phyloP scores from a whole-genome alignment of 164 flowering plant species.

The Magnolia sinica region DNA sequence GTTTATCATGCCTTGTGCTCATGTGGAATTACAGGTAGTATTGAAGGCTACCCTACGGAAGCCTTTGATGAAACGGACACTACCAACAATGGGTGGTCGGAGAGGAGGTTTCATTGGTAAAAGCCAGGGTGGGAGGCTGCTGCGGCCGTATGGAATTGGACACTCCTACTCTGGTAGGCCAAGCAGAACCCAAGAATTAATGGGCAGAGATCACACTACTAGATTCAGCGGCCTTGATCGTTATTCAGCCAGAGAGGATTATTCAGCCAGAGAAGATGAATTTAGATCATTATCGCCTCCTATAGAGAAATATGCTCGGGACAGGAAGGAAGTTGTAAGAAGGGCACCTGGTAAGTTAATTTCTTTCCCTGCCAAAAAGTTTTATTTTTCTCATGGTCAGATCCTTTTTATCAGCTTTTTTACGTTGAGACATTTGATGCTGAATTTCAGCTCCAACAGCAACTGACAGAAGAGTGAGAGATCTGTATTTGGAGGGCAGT shows the following conservation, averaged over 20 bases:
- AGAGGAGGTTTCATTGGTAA: slow-evolving; percentile 16
- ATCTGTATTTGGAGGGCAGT: slow-evolving; percentile 18
- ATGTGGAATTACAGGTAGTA: slow-evolving; percentile 13
- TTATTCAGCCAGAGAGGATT: slow-evolving; percentile 17
- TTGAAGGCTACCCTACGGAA: slow-evolving; percentile 28
- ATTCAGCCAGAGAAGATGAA: slow-evolving; percentile 16
- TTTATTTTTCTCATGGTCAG: not conserved
- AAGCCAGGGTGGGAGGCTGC: slow-evolving; percentile 10
- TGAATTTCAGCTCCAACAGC: slow-evolving; percentile 15
- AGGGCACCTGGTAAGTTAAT: slow-evolving; percentile 21
- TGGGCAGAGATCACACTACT: slow-evolving; percentile 11
- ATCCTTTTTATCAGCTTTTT: not conserved
- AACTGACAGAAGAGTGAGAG: slow-evolving; percentile 19
- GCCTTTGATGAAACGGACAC: slow-evolving; percentile 22
- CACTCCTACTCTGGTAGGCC: slow-evolving; percentile 15
- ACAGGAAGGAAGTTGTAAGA: slow-evolving; percentile 14
- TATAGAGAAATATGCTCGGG: slow-evolving; percentile 13
- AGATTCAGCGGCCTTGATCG: slow-evolving; percentile 9
- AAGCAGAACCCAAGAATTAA: slow-evolving; percentile 11
- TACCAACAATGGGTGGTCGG: slow-evolving; percentile 20
- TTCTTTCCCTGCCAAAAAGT: not conserved
- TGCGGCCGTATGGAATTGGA: slow-evolving; percentile 8
- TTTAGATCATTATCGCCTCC: slow-evolving; percentile 14
- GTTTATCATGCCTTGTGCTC: not conserved
- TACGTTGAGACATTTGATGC: slow-evolving; percentile 1